These are phyloP conservation scores for Leishmania tarentolae DNA, from an alignment of 208 protist genomes.

Conservation along the genomic window DNA sequence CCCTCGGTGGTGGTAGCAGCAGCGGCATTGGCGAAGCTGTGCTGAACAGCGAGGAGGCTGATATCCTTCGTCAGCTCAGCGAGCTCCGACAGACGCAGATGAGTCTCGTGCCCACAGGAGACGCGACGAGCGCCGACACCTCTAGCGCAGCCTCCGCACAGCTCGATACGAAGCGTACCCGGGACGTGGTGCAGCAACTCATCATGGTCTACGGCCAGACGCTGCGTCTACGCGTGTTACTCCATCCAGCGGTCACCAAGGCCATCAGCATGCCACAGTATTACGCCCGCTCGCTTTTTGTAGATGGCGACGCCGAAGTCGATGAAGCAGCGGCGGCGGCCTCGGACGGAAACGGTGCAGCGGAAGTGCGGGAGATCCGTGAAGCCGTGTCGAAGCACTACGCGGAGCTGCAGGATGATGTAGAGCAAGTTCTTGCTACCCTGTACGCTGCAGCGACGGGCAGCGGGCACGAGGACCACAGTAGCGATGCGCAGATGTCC, in stretches of 20 bases:
- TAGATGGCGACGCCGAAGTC: slow-evolving; percentile 18
- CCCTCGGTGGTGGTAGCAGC: slow-evolving; percentile 28
- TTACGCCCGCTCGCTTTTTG: slow-evolving; percentile 67
- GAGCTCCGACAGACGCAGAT: slow-evolving; percentile 36
- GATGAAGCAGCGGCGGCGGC: slow-evolving; percentile 17
- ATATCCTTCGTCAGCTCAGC: slow-evolving; percentile 38
- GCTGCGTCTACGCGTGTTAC: slow-evolving; percentile 66
- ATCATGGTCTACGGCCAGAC: slow-evolving; percentile 78
- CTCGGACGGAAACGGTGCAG: slow-evolving; percentile 16
- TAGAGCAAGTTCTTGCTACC: slow-evolving; percentile 28
- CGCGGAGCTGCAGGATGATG: slow-evolving; percentile 34
- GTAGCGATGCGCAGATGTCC: neutral
- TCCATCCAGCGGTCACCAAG: slow-evolving; percentile 70
- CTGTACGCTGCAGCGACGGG: slow-evolving; percentile 27
- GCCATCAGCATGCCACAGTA: slow-evolving; percentile 79
- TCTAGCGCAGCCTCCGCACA: neutral
- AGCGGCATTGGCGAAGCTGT: slow-evolving; percentile 15
- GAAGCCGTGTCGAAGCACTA: slow-evolving; percentile 24
- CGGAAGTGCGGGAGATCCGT: slow-evolving; percentile 22
- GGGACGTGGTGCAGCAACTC: slow-evolving; percentile 55
- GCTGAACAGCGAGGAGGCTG: slow-evolving; percentile 29
- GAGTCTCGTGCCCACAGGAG: slow-evolving; percentile 16
- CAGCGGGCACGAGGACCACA: neutral
- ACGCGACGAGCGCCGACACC: neutral
- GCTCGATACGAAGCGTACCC: slow-evolving; percentile 34